A percentile compares a stretch with the other conserved stretches of the same genome.
Evolutionary conservation across 1,284 basidiomycete species (phyloP).

Genomic region (Trichosporon inkin): DNA sequence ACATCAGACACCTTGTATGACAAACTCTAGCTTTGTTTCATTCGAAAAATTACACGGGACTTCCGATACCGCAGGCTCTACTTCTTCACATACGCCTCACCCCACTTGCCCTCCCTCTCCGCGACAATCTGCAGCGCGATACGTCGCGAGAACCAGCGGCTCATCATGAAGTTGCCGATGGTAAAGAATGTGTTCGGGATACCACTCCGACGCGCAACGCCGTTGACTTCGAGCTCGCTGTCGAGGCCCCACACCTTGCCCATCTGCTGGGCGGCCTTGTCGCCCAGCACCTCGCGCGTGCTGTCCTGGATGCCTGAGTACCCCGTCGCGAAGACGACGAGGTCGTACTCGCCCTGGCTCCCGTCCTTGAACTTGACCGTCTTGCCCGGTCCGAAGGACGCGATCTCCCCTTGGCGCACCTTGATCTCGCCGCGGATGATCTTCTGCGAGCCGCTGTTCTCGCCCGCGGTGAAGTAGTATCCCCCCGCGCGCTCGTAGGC

Average conservation of each 20-base stretch:
- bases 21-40: too few relatives aligned
- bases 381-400: conserved; percentile 50
- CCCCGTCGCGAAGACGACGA: conserved; percentile 66
- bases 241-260: conserved; percentile 59
- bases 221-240: conserved; percentile 59
- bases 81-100: conserved; percentile 31
- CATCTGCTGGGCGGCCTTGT: conserved; percentile 54
- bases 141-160: conserved; percentile 59
- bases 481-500: conserved; percentile 48
- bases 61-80: too few relatives aligned
- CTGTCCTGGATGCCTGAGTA: conserved; percentile 50
- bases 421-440: conserved; percentile 70
- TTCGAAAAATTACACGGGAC: too few relatives aligned
- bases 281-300: conserved; percentile 54
- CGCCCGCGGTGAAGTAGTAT: conserved; percentile 56
- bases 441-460: conserved; percentile 54
- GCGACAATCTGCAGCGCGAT: conserved; percentile 63
- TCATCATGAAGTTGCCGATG: conserved; percentile 57
- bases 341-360: conserved; percentile 61
- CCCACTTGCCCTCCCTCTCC: conserved; percentile 57
- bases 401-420: conserved; percentile 63
- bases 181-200: conserved; percentile 42
- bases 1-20: too few relatives aligned
- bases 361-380: conserved; percentile 65
- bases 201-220: conserved; percentile 56